Conservation (phyloP, 129 eudicot species). For the Deinandra increscens region DNA sequence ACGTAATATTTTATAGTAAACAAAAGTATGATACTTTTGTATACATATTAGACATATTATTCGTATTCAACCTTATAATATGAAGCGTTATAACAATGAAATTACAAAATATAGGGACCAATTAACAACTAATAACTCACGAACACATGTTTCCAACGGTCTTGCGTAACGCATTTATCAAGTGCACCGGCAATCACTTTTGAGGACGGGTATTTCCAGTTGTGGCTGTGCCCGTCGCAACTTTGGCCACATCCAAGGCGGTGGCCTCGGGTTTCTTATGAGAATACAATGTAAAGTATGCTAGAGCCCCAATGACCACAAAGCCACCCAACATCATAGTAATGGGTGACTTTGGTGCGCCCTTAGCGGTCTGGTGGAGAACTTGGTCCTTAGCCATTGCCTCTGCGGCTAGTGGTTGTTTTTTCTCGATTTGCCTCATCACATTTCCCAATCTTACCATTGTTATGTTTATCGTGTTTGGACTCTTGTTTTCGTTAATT, state of each 20-base stretch:
- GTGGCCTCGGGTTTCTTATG: conserved; percentile 75
- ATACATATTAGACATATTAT: conserved; percentile 14
- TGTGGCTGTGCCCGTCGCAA: conserved; percentile 43
- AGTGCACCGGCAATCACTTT: conserved; percentile 26
- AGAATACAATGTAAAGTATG: conserved; percentile 56
- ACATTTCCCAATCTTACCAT: conserved; percentile 48
- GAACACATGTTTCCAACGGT: conserved; percentile 12
- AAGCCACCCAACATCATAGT: conserved; percentile 57
- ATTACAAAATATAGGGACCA: conserved; percentile 22
- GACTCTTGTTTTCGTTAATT: conserved; percentile 5
- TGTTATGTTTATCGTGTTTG: conserved; percentile 7
- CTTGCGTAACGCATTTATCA: background rate
- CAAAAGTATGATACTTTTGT: background rate
- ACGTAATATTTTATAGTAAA: background rate
- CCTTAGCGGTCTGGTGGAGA: conserved; percentile 61
- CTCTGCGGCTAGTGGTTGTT: conserved; percentile 34
- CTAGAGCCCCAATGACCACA: conserved; percentile 38
- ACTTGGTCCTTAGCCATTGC: conserved; percentile 37
- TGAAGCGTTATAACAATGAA: conserved; percentile 2
- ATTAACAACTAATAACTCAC: background rate
- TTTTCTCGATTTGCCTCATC: conserved; percentile 32
- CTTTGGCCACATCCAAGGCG: conserved; percentile 76
- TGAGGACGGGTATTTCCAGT: conserved; percentile 54
- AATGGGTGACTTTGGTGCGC: conserved; percentile 41
- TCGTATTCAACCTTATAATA: background rate